These are phyloP conservation scores for Auriscalpium microsporum DNA, from an alignment of 768 basidiomycete species.

Conservation along the genomic window DNA sequence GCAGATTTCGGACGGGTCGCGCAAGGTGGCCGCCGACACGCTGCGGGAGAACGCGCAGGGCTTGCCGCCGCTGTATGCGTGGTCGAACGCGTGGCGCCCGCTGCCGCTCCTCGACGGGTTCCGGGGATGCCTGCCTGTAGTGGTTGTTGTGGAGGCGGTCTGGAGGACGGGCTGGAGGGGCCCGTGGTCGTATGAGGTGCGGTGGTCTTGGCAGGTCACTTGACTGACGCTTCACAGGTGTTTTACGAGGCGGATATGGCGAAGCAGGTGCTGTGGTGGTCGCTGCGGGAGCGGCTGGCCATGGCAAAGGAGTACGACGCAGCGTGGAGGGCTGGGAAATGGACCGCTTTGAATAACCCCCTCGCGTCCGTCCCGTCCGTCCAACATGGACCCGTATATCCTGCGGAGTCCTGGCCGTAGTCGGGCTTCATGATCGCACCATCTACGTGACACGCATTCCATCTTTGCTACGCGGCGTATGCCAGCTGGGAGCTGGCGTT, in stretches of 20 bases:
- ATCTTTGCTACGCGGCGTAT: too few relatives aligned
- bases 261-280: background rate
- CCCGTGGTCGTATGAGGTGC: slow-evolving; percentile 23
- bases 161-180: slow-evolving; percentile 23
- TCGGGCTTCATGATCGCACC: too few relatives aligned
- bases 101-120: slow-evolving; percentile 20
- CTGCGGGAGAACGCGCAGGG: slow-evolving; percentile 16
- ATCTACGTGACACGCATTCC: too few relatives aligned
- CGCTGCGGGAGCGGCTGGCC: too few relatives aligned
- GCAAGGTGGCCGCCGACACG: slow-evolving; percentile 11
- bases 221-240: slow-evolving; percentile 10
- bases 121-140: slow-evolving; percentile 21
- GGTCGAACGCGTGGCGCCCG: slow-evolving; percentile 23
- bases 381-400: too few relatives aligned
- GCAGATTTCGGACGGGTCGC: slow-evolving; percentile 24
- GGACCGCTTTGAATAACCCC: too few relatives aligned
- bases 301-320: too few relatives aligned
- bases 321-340: too few relatives aligned
- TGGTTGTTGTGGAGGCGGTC: slow-evolving; percentile 20
- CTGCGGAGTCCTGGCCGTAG: too few relatives aligned
- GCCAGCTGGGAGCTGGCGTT: too few relatives aligned
- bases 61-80: slow-evolving; percentile 20
- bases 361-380: too few relatives aligned
- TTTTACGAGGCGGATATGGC: slow-evolving; percentile 19
- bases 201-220: background rate